phyloP scores from a whole-genome alignment of 176 grass and related monocot genomes.

The Oryza brachyantha region DNA sequence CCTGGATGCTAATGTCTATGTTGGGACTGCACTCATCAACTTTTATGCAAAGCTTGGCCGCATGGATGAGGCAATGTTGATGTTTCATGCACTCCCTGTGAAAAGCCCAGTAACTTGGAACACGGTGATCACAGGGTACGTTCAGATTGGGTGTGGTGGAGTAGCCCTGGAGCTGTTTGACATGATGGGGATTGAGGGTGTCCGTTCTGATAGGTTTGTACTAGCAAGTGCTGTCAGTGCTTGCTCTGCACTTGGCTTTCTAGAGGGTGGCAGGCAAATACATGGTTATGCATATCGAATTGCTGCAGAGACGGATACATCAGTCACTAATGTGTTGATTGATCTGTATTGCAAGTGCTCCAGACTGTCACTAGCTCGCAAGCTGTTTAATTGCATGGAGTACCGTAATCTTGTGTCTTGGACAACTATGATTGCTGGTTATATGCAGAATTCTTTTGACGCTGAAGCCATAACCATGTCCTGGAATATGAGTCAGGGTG shows the following conservation, averaged over 20 bases:
- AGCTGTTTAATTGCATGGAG: constrained; percentile 54
- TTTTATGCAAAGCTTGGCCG: constrained; percentile 50
- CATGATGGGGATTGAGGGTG: constrained; percentile 42
- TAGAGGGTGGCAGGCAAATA: constrained; percentile 62
- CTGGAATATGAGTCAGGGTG: constrained; percentile 47
- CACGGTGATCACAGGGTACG: constrained; percentile 59
- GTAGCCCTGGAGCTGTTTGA: constrained; percentile 53
- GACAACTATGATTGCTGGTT: constrained; percentile 78
- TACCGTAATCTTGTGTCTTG: constrained; percentile 67
- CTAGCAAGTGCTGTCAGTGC: constrained; percentile 62
- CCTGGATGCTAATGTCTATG: constrained; percentile 44
- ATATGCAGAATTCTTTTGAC: constrained; percentile 67
- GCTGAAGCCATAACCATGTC: constrained; percentile 58
- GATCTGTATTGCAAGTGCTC: constrained; percentile 75
- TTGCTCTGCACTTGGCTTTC: constrained; percentile 52
- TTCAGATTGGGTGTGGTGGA: constrained; percentile 30
- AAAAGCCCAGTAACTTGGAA: constrained; percentile 74
- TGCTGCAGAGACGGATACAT: constrained; percentile 43
- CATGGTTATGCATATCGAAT: constrained; percentile 52
- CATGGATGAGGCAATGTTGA: constrained; percentile 45
- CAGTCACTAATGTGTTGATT: constrained; percentile 49
- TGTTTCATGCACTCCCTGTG: constrained; percentile 52
- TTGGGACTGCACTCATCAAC: constrained; percentile 54
- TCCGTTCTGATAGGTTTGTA: constrained; percentile 54
- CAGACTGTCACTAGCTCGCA: constrained; percentile 49